Evolutionary conservation across 2,329 filamentous ascomycete genomes (phyloP).

Genomic region (Penicillium sp.): DNA sequence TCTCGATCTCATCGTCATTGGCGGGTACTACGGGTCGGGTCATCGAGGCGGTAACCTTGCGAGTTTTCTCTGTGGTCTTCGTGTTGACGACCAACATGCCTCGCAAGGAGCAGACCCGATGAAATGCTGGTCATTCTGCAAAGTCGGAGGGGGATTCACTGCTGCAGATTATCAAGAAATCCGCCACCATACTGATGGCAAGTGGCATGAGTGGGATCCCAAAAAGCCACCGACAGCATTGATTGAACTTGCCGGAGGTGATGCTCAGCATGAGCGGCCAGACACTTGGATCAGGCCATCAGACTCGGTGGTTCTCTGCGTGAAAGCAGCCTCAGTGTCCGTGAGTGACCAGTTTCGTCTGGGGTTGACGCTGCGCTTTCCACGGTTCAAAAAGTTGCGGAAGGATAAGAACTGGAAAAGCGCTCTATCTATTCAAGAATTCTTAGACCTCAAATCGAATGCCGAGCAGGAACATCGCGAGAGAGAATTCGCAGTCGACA

Average conservation of each 20-base stretch:
- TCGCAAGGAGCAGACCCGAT: slow-evolving; percentile 53
- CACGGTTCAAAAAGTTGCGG: slow-evolving; percentile 75
- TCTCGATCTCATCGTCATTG: slow-evolving; percentile 81
- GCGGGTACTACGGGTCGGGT: slow-evolving; percentile 88
- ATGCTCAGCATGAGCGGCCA: slow-evolving; percentile 68
- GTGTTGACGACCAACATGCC: slow-evolving; percentile 64
- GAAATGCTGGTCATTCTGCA: slow-evolving; percentile 92
- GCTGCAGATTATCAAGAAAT: slow-evolving; percentile 80
- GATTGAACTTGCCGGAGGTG: slow-evolving; percentile 75
- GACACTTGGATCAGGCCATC: slow-evolving; percentile 90
- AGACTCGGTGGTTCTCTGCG: slow-evolving; percentile 79
- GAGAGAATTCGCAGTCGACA: slow-evolving; percentile 68
- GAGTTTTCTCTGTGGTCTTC: slow-evolving; percentile 83
- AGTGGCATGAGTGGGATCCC: slow-evolving; percentile 81
- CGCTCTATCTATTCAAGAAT: slow-evolving; percentile 71
- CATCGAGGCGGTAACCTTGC: slow-evolving; percentile 74
- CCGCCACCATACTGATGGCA: slow-evolving; percentile 76
- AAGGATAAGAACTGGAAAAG: slow-evolving; percentile 80
- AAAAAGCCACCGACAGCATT: slow-evolving; percentile 69
- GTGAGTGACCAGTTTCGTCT: slow-evolving; percentile 71
- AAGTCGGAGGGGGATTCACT: slow-evolving; percentile 89
- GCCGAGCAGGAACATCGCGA: slow-evolving; percentile 66
- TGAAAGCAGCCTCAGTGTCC: slow-evolving; percentile 78
- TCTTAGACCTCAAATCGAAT: slow-evolving; percentile 62
- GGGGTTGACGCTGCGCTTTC: slow-evolving; percentile 77